These are phyloP conservation scores for Mycena galericulata DNA, from an alignment of 768 basidiomycete species.

Conservation along the genomic window DNA sequence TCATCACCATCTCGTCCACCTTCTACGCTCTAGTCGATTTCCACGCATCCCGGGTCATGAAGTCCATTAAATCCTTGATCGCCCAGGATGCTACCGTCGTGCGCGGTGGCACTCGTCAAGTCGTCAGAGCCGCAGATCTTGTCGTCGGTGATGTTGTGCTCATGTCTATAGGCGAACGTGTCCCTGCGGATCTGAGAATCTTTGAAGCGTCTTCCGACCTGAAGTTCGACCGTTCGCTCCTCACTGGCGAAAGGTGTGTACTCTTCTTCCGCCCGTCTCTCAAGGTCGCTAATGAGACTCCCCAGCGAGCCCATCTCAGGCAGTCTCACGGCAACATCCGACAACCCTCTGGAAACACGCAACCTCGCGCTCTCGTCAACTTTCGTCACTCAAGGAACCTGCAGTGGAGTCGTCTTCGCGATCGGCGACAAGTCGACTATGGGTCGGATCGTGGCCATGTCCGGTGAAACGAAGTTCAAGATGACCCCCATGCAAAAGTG, in stretches of 20 bases:
- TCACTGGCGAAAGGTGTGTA: constrained; percentile 69
- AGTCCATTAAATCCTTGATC: constrained; percentile 68
- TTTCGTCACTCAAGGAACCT: constrained; percentile 63
- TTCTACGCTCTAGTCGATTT: constrained; percentile 66
- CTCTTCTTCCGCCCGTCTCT: constrained; percentile 41
- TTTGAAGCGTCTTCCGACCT: constrained; percentile 68
- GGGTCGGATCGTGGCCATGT: constrained; percentile 58
- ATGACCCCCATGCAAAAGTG: constrained; percentile 61
- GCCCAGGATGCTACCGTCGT: constrained; percentile 69
- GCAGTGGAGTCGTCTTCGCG: constrained; percentile 59
- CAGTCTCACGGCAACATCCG: constrained; percentile 58
- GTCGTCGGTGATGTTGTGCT: constrained; percentile 77
- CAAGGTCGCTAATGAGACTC: constrained; percentile 4
- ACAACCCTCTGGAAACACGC: constrained; percentile 63
- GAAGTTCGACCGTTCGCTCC: constrained; percentile 70
- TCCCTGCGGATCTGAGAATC: constrained; percentile 79
- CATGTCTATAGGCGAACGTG: constrained; percentile 73
- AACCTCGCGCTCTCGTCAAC: constrained; percentile 73
- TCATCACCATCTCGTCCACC: constrained; percentile 55
- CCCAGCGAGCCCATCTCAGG: constrained; percentile 57
- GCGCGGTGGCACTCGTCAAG: constrained; percentile 60
- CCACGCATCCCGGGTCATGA: constrained; percentile 62
- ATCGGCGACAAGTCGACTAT: constrained; percentile 65
- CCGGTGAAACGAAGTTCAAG: constrained; percentile 58
- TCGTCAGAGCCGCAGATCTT: constrained; percentile 65